Percentiles rank a stretch among this genome's conserved stretches.
Conservation (phyloP, 106 monocot genomes). For the Dioscorea dumetorum region DNA sequence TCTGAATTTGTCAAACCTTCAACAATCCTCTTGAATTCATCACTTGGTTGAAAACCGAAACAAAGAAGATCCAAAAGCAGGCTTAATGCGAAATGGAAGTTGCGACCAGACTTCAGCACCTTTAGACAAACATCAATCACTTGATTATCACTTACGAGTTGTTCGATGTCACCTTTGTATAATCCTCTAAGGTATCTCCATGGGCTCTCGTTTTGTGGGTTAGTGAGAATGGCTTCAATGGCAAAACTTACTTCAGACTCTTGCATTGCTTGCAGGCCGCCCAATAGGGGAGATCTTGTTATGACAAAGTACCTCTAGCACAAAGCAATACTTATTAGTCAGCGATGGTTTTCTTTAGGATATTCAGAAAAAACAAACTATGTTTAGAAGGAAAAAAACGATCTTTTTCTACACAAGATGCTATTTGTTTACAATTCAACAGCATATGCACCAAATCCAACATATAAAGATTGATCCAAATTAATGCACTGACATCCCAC, state of each 20-base stretch:
- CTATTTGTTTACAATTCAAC: too few relatives aligned
- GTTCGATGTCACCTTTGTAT: slow-evolving; percentile 50
- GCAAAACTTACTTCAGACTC: slow-evolving; percentile 66
- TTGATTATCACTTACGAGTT: slow-evolving; percentile 35
- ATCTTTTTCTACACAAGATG: too few relatives aligned
- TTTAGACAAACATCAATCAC: slow-evolving; percentile 52
- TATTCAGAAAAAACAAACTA: neutral
- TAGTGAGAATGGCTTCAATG: slow-evolving; percentile 46
- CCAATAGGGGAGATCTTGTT: slow-evolving; percentile 72
- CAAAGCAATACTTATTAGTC: neutral
- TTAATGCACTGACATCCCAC: too few relatives aligned
- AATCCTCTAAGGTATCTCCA: slow-evolving; percentile 92
- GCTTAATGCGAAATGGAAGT: slow-evolving; percentile 48
- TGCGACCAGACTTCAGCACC: slow-evolving; percentile 38
- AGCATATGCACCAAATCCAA: too few relatives aligned
- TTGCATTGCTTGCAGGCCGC: slow-evolving; percentile 63
- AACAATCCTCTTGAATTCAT: slow-evolving; percentile 36
- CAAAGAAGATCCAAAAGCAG: slow-evolving; percentile 72
- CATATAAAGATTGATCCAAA: too few relatives aligned
- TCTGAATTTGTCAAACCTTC: slow-evolving; percentile 18
- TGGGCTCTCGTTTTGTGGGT: slow-evolving; percentile 91
- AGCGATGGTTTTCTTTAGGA: neutral
- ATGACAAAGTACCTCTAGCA: slow-evolving; percentile 86
- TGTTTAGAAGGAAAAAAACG: too few relatives aligned
- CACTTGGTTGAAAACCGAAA: slow-evolving; percentile 51